These are phyloP conservation scores for Fusarium foetens DNA, from an alignment of 2,329 filamentous ascomycete species.

Conservation along the genomic window DNA sequence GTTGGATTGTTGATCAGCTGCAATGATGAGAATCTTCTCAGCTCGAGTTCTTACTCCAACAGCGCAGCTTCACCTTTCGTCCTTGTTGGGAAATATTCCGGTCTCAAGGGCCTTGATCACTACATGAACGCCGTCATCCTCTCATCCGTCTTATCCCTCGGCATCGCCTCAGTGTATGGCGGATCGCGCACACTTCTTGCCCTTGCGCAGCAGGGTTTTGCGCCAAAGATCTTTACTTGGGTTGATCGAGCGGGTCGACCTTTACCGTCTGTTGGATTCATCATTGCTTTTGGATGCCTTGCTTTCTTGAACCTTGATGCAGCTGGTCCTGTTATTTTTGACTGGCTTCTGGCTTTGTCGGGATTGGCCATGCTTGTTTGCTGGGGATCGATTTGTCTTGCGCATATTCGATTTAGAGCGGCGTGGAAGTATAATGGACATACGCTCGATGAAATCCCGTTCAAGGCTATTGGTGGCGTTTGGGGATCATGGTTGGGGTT, in stretches of 20 bases:
- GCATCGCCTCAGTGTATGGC: slow-evolving; percentile 64
- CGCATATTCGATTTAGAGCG: slow-evolving; percentile 71
- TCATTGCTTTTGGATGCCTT: slow-evolving; percentile 59
- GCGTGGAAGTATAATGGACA: slow-evolving; percentile 70
- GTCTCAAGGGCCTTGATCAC: slow-evolving; percentile 59
- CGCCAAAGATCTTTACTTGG: slow-evolving; percentile 63
- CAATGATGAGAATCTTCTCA: slow-evolving; percentile 56
- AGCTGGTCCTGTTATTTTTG: slow-evolving; percentile 64
- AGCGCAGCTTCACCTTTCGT: slow-evolving; percentile 59
- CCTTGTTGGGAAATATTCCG: slow-evolving; percentile 59
- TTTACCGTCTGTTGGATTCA: slow-evolving; percentile 55
- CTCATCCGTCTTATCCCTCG: slow-evolving; percentile 64
- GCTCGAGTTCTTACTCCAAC: slow-evolving; percentile 29
- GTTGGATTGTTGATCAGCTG: slow-evolving; percentile 58
- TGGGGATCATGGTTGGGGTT: slow-evolving; percentile 73
- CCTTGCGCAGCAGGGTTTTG: slow-evolving; percentile 64
- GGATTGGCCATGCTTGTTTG: slow-evolving; percentile 71
- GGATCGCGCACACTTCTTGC: slow-evolving; percentile 66
- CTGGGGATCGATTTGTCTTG: slow-evolving; percentile 71
- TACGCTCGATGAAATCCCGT: slow-evolving; percentile 71
- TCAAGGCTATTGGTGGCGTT: slow-evolving; percentile 68
- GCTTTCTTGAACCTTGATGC: slow-evolving; percentile 59
- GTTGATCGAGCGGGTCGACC: slow-evolving; percentile 65
- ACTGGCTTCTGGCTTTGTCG: slow-evolving; percentile 72
- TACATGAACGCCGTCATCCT: slow-evolving; percentile 66